Percentiles rank a stretch among this genome's conserved stretches.
Conservation (phyloP, 2,329 filamentous ascomycete species). For the Aureobasidium sp. region DNA sequence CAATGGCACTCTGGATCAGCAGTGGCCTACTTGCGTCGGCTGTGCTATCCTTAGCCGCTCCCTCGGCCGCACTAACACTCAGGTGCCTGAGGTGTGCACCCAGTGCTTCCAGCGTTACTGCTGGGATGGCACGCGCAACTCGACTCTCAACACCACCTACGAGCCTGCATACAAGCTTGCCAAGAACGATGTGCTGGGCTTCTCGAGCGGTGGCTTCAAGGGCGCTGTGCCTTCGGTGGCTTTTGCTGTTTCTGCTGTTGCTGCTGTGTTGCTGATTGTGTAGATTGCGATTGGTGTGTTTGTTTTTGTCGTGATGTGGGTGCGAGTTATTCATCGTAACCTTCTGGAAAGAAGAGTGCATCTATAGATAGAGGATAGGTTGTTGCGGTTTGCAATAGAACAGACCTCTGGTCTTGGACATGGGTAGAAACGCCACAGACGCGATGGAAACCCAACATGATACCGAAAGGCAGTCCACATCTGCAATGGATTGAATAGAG, state of each 20-base stretch:
- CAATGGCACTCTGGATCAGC: slow-evolving; percentile 64
- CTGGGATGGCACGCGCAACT: slow-evolving; percentile 73
- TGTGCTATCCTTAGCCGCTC: slow-evolving; percentile 79
- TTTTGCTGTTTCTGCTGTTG: not conserved
- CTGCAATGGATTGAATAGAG: too few relatives aligned
- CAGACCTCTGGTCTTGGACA: too few relatives aligned
- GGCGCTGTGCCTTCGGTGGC: not conserved
- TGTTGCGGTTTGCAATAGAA: too few relatives aligned
- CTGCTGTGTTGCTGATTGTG: not conserved
- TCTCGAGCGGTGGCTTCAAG: not conserved
- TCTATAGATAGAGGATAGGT: not conserved
- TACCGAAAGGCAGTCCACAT: too few relatives aligned
- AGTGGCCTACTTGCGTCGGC: slow-evolving; percentile 79
- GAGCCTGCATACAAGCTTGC: slow-evolving; percentile 13
- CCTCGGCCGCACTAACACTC: slow-evolving; percentile 61
- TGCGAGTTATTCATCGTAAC: not conserved
- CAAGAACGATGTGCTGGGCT: slow-evolving; percentile 5
- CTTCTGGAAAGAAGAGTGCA: not conserved
- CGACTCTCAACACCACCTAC: slow-evolving; percentile 24
- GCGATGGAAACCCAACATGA: too few relatives aligned
- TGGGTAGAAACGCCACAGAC: too few relatives aligned
- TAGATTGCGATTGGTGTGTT: not conserved
- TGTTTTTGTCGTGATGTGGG: not conserved
- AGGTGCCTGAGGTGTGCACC: slow-evolving; percentile 63
- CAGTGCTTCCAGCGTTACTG: slow-evolving; percentile 78